Base-by-base conservation (phyloP, 2,329 filamentous ascomycete genomes). In the Scleromitrula shiraiana region DNA sequence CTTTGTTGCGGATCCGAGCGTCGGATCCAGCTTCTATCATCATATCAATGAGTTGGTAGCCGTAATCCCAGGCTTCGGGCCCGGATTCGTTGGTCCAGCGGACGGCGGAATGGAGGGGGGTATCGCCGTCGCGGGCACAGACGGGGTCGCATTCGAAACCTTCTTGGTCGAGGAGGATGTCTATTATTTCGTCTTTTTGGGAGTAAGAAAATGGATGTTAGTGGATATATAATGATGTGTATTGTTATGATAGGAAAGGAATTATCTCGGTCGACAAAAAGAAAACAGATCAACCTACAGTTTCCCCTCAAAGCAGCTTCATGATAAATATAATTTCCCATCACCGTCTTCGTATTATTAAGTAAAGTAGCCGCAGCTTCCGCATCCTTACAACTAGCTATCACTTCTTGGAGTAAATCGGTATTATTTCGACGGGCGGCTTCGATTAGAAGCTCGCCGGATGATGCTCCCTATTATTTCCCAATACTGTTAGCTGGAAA, bases 391-490 rank as follows among this genome's bases (percentile, higher is more conserved):
- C 65, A 65, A 14, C 83, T 80, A 50, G 70, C 68, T 57, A 96
- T 75, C 49, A 90, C 77, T 60, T 93, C 83, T 59, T 78, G 70
- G 49, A 97, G 80, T 52, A 97, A 80, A 46, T 91, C 83, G 57
- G 82, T 82, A 70, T 97, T 96, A 76, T 97, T 91, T 63, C 89
- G 80, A 53, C 91, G 88, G 70, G 87, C 95, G 60, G 93, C 88
- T 72, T 95, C 91, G 68, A 97, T 80, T 59, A 97, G 78, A 62
- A 87, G 78, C 72, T 97, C 91, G 66, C 83, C 77, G 39, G 82
- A 80, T 51, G 87, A 87, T 59, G 91, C 91, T 65, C 91, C 93
- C 85, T 95, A 60, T 50, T n/a, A 12, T 29, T 30, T 15, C 4
- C 41, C 36, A 36, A 17, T 10, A 39, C 40, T 3, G 17, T 23